Evolutionary conservation across 1,284 basidiomycete species (phyloP).

Genomic region (Ceratobasidium sp.): DNA sequence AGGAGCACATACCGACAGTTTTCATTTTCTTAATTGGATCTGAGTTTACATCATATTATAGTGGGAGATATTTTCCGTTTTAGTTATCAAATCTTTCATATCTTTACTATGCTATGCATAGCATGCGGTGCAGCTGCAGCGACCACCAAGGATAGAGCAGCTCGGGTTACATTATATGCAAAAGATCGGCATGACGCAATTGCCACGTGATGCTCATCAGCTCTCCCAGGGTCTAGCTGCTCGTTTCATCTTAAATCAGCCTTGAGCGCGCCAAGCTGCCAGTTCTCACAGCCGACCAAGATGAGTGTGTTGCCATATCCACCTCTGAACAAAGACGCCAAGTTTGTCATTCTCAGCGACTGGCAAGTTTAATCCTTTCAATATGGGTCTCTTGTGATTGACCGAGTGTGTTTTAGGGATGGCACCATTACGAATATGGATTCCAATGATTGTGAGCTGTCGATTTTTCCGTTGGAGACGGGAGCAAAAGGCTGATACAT

Average conservation of each 20-base stretch:
- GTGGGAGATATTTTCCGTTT: too few species aligned
- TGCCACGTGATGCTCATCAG: conserved; percentile 5
- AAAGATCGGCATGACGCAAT: conserved; percentile 9
- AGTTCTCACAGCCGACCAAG: conserved; percentile 7
- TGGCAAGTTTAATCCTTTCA: conserved; percentile 65
- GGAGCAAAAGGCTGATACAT: conserved; percentile 1
- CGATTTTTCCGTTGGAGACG: not conserved
- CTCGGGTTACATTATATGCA: too few species aligned
- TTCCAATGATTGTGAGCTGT: conserved; percentile 82
- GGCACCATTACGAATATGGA: conserved; percentile 91
- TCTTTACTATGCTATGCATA: too few species aligned
- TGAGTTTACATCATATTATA: too few species aligned
- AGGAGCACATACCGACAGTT: too few species aligned
- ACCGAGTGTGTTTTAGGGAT: conserved; percentile 64
- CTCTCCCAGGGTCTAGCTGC: conserved; percentile 7
- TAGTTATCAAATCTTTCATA: too few species aligned
- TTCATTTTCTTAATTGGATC: too few species aligned
- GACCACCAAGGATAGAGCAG: too few species aligned
- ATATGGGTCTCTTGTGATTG: not conserved
- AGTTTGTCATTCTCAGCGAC: conserved; percentile 86
- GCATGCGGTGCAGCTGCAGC: too few species aligned
- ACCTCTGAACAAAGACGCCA: conserved; percentile 77
- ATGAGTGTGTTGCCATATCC: conserved; percentile 69
- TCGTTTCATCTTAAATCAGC: not conserved
- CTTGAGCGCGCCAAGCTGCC: not conserved